A percentile compares a stretch with the other conserved stretches of the same genome.
These are phyloP conservation scores for Rosa rugosa DNA, from an alignment of 306 rosid genomes.

Conservation along the genomic window DNA sequence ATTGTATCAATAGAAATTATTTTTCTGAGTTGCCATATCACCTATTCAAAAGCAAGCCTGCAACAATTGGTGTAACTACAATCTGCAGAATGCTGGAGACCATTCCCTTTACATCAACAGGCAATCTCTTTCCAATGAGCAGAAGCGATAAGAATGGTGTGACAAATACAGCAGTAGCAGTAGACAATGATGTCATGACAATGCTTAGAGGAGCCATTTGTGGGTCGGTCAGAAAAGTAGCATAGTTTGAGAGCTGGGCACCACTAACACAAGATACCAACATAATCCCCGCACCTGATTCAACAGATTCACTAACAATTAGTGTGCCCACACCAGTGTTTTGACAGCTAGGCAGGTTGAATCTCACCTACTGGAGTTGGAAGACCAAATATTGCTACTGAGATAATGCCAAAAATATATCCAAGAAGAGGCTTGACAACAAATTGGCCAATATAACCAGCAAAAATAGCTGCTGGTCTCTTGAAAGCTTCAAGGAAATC, in stretches of 20 bases:
- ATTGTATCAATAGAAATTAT: background rate
- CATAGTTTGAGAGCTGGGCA: slow-evolving; percentile 92
- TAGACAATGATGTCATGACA: slow-evolving; percentile 92
- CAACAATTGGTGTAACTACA: slow-evolving; percentile 78
- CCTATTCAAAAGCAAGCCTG: slow-evolving; percentile 89
- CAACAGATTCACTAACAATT: slow-evolving; percentile 33
- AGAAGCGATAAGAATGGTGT: slow-evolving; percentile 79
- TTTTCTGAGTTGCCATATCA: slow-evolving; percentile 24
- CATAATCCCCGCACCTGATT: slow-evolving; percentile 89
- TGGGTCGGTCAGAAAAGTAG: slow-evolving; percentile 91
- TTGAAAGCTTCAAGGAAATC: slow-evolving; percentile 86
- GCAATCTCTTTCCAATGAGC: slow-evolving; percentile 92
- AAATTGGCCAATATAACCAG: slow-evolving; percentile 88
- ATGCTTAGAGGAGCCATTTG: slow-evolving; percentile 85
- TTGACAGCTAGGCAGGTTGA: slow-evolving; percentile 25
- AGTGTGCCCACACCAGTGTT: slow-evolving; percentile 26
- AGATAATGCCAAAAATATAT: slow-evolving; percentile 64
- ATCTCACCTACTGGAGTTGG: slow-evolving; percentile 76
- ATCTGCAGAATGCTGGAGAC: slow-evolving; percentile 86
- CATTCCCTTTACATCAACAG: slow-evolving; percentile 96
- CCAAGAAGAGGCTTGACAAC: slow-evolving; percentile 86
- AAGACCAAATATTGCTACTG: slow-evolving; percentile 63
- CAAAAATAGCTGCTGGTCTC: slow-evolving; percentile 66
- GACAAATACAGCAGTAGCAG: slow-evolving; percentile 84
- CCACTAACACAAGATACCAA: slow-evolving; percentile 95